Percentiles rank a stretch among this genome's conserved stretches.
Conservation (phyloP, 208 protist species). For the Crithidia brevicula region DNA sequence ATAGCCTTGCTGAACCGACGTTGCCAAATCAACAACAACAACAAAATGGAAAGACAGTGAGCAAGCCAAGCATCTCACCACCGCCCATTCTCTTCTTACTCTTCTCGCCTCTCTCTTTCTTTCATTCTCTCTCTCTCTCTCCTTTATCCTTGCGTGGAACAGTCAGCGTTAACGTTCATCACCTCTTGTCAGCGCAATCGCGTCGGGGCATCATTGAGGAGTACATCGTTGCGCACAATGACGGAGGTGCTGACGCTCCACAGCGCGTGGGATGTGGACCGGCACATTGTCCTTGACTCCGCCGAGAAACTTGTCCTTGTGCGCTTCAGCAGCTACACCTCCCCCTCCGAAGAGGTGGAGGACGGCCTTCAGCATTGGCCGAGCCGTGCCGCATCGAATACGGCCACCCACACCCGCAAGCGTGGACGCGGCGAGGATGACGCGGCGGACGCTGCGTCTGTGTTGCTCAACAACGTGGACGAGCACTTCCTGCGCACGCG, state of each 20-base stretch:
- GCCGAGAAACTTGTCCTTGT: conserved; percentile 80
- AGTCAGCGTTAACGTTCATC: neutral
- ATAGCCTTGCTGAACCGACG: too few relatives aligned
- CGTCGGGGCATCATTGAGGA: too few relatives aligned
- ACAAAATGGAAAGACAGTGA: too few relatives aligned
- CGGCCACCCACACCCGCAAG: conserved; percentile 9
- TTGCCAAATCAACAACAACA: too few relatives aligned
- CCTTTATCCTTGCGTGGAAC: too few relatives aligned
- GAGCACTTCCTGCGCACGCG: conserved; percentile 70
- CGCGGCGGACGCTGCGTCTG: conserved; percentile 1
- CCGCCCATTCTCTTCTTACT: too few relatives aligned
- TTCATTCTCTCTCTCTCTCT: too few relatives aligned
- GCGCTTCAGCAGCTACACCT: conserved; percentile 77
- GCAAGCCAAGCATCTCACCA: too few relatives aligned
- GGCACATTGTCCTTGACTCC: conserved; percentile 82
- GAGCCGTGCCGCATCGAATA: neutral
- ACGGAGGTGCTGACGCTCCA: conserved; percentile 50
- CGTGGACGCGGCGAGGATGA: conserved; percentile 16
- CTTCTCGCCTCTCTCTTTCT: too few relatives aligned
- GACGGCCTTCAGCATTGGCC: neutral
- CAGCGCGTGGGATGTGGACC: conserved; percentile 88
- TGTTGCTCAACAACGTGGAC: conserved; percentile 20
- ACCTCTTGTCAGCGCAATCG: neutral
- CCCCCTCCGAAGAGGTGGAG: conserved; percentile 10
- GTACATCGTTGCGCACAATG: too few relatives aligned